Evolutionary conservation across 106 monocot genomes (phyloP).

Genomic region (Acorus gramineus): DNA sequence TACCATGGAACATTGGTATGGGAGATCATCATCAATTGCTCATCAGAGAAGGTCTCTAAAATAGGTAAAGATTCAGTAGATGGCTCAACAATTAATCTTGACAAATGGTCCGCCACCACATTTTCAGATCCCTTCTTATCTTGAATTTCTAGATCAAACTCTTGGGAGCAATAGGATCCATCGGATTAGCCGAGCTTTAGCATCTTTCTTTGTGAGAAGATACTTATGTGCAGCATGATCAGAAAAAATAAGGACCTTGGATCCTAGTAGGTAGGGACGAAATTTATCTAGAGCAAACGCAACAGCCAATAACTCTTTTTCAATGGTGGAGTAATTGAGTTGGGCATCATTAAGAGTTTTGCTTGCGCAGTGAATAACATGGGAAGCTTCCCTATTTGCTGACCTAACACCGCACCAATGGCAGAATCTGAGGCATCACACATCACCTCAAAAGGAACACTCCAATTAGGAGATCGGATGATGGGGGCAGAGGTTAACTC

Average conservation of each 20-base stretch:
- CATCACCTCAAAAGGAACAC: background rate
- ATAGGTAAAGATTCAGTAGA: background rate
- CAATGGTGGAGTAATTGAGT: slow-evolving; percentile 2
- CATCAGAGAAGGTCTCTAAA: background rate
- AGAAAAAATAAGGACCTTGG: background rate
- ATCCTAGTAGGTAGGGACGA: background rate
- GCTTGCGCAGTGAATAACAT: slow-evolving; percentile 4
- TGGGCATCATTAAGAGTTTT: background rate
- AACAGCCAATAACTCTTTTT: background rate
- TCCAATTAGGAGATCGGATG: no score
- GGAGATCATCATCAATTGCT: background rate
- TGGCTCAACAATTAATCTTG: background rate
- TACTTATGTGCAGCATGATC: background rate
- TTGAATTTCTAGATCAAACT: slow-evolving; percentile 2
- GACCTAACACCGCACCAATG: background rate
- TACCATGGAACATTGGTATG: background rate
- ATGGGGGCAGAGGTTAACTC: no score
- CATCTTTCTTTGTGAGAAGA: background rate
- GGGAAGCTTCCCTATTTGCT: background rate
- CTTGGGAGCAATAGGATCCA: background rate
- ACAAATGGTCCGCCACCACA: background rate
- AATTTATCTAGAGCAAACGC: slow-evolving; percentile 3
- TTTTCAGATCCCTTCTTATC: no score
- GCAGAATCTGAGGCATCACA: background rate
- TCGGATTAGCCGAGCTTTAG: background rate